phyloP scores from a whole-genome alignment of 1,284 basidiomycete genomes.

The Sanguinoderma infundibulare region DNA sequence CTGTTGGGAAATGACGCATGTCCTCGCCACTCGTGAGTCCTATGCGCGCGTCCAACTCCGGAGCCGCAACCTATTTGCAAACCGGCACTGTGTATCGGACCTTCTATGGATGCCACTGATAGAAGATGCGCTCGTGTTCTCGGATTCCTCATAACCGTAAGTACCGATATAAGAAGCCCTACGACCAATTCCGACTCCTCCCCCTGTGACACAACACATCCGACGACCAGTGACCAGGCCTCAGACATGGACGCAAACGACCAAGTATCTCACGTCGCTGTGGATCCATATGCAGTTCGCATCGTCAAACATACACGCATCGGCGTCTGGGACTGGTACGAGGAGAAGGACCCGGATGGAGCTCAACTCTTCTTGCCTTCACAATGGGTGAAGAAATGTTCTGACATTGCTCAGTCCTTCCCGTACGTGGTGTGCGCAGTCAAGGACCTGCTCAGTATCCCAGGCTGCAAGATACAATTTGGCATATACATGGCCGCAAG shows the following conservation, averaged over 20 bases:
- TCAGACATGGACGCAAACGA: not conserved
- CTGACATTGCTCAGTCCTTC: not conserved
- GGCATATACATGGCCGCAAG: conserved; percentile 50
- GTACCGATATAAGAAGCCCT: not conserved
- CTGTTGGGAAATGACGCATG: too few relatives aligned
- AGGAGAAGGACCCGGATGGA: conserved; percentile 51
- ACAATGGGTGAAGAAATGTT: conserved; percentile 30
- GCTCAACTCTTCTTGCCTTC: conserved; percentile 42
- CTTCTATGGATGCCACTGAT: not conserved
- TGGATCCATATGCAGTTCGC: conserved; percentile 1
- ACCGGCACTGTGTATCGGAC: too few relatives aligned
- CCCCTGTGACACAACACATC: not conserved
- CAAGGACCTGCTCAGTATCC: conserved; percentile 59
- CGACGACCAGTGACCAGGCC: not conserved
- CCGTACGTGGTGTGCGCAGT: conserved; percentile 71
- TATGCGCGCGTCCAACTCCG: too few relatives aligned
- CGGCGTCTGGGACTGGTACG: conserved; percentile 78
- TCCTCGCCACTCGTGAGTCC: too few relatives aligned
- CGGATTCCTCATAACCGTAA: not conserved
- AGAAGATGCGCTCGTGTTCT: not conserved
- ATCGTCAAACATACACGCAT: conserved; percentile 60
- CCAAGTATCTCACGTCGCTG: not conserved
- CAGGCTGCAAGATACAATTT: conserved; percentile 52
- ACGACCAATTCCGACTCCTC: too few relatives aligned
- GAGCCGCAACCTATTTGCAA: too few relatives aligned